Evolutionary conservation across 345 rosid species (phyloP).

Genomic region (Sisymbrium altissimum): DNA sequence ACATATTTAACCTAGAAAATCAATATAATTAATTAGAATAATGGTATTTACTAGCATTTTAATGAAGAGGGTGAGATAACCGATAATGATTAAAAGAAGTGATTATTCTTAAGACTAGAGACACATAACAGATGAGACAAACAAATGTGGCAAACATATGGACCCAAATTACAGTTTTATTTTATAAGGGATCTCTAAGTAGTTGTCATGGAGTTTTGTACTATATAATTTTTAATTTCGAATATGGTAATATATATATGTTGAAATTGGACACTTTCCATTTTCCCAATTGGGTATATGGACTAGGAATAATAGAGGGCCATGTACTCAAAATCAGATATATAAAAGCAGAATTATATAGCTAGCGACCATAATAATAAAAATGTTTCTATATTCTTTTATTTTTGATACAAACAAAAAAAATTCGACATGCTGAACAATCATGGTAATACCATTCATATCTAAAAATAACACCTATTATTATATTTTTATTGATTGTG

Average conservation of each 20-base stretch:
- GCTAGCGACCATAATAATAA: neutral
- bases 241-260: conserved; percentile 14
- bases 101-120: conserved; percentile 30
- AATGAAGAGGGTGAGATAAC: conserved; percentile 11
- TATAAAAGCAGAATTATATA: neutral
- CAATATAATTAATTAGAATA: neutral
- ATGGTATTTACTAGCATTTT: conserved; percentile 6
- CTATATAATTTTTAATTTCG: conserved; percentile 6
- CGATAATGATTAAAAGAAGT: conserved; percentile 29
- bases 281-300: conserved; percentile 63
- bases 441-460: neutral
- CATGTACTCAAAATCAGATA: conserved; percentile 8
- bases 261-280: conserved; percentile 30
- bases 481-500: too few species aligned
- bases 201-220: conserved; percentile 19
- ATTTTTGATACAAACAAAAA: neutral
- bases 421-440: neutral
- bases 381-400: neutral
- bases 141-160: conserved; percentile 54
- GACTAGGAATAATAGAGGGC: conserved; percentile 44
- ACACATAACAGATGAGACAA: conserved; percentile 27
- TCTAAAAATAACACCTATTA: too few species aligned
- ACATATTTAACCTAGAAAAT: neutral
- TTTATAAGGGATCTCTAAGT: conserved; percentile 17
- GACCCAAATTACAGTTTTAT: conserved; percentile 34